phyloP scores from a whole-genome alignment of 768 basidiomycete genomes.

The Mycena maculata region DNA sequence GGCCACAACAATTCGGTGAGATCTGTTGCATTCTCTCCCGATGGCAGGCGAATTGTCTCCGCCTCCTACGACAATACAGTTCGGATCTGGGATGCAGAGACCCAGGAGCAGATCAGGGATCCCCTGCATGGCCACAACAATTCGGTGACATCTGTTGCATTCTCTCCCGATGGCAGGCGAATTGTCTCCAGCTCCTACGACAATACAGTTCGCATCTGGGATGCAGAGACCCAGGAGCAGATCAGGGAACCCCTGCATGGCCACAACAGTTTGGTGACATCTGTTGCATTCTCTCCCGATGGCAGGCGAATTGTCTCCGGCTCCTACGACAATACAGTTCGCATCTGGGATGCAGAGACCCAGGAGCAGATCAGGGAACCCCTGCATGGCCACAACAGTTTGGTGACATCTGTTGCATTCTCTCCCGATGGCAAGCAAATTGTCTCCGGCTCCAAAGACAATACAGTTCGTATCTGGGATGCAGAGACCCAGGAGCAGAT shows the following conservation, averaged over 20 bases:
- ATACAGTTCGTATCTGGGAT: constrained; percentile 5
- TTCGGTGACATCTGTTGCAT: not conserved
- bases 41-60: too few relatives aligned
- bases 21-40: not conserved
- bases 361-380: too few relatives aligned
- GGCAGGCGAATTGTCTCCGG: not conserved
- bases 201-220: not conserved
- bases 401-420: not conserved
- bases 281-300: constrained; percentile 1
- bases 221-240: not conserved
- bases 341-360: not conserved
- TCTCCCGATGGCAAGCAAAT: not conserved
- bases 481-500: not conserved
- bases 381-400: not conserved
- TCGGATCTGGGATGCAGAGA: too few relatives aligned
- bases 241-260: not conserved
- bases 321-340: not conserved
- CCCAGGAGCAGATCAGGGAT: not conserved
- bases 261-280: not conserved
- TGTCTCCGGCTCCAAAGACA: not conserved
- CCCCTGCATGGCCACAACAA: not conserved
- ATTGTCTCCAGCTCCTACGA: not conserved
- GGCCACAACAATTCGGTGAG: not conserved
- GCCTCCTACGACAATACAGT: too few relatives aligned
- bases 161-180: not conserved